Base-by-base conservation (phyloP, 331 rosid species). In the Pyrus hybrid region DNA sequence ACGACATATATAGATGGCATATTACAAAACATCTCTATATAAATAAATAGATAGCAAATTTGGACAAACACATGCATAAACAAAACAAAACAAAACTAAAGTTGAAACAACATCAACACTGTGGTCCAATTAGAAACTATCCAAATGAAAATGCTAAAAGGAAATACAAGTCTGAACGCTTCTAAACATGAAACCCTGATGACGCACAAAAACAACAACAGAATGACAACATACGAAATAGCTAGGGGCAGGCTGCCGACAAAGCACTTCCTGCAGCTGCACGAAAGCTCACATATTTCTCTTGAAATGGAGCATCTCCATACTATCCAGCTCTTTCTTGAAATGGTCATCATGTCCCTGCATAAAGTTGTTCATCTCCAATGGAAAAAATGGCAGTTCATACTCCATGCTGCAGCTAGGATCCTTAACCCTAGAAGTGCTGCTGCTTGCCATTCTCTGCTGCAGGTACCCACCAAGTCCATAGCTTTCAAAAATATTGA, bases 251-350 rank as follows among this genome's bases (percentile, higher is more conserved):
- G 8, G 7, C 56, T 7, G 56, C 6, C 56, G n/a, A 49, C 56
- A 49, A 16, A 49, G 56, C n/a, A 2, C 20, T 49, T 49, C 56
- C 56, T 49, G 56, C 56, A 49, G 56, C 56, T 49, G 56, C n/a
- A 49, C 56, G 3, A 49, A 49, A 16, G 56, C 56, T 49, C 56
- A 49, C 56, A 49, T 7, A 1, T 49, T 49, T 5, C 56, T 8
- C 56, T 16, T 49, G 56, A 16, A 49, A 49, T 2, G 56, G 2
- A 80, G 76, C 75, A 89, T 74, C 78, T 87, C 86, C 47, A 87
- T 67, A 56, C 85, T 51, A 47, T 83, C 93, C 83, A 87, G 80
- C 71, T 87, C 93, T 26, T 77, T 77, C 76, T 81, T 85, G 41
- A 73, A 61, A 25, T 30, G 68, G 22, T 63, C 43, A 29, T 63